A percentile compares a stretch with the other conserved stretches of the same genome.
Evolutionary conservation across 257 asterid species (phyloP).

Genomic region (Paraleonurus japonicus): DNA sequence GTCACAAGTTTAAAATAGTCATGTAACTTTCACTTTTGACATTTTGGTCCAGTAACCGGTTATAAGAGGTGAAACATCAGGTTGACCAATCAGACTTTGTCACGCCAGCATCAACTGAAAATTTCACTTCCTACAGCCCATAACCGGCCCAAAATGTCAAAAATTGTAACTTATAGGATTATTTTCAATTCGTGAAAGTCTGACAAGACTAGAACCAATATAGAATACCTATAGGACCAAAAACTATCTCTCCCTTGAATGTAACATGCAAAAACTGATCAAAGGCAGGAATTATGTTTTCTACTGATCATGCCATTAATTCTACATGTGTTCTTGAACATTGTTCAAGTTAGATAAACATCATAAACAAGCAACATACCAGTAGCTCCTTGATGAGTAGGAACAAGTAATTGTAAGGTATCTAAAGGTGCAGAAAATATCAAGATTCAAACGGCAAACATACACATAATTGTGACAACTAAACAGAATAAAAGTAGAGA

Average conservation of each 20-base stretch:
- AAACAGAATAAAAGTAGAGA: not conserved
- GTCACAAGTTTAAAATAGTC: too few species aligned
- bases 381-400: constrained; percentile 28
- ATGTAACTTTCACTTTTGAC: too few species aligned
- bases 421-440: constrained; percentile 25
- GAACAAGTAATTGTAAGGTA: constrained; percentile 68
- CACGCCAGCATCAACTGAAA: too few species aligned
- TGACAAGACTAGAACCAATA: too few species aligned
- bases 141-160: too few species aligned
- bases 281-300: not conserved
- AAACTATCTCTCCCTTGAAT: not conserved
- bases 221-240: too few species aligned
- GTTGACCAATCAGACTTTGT: too few species aligned
- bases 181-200: too few species aligned
- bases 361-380: not conserved
- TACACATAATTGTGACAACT: not conserved
- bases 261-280: not conserved
- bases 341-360: not conserved
- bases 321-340: not conserved
- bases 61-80: too few species aligned
- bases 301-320: not conserved
- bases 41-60: too few species aligned
- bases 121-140: too few species aligned
- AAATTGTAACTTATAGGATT: too few species aligned
- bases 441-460: not conserved